Evolutionary conservation across 352 stramenopile genomes (phyloP).

Genomic region (Globisporangium mamillatum): DNA sequence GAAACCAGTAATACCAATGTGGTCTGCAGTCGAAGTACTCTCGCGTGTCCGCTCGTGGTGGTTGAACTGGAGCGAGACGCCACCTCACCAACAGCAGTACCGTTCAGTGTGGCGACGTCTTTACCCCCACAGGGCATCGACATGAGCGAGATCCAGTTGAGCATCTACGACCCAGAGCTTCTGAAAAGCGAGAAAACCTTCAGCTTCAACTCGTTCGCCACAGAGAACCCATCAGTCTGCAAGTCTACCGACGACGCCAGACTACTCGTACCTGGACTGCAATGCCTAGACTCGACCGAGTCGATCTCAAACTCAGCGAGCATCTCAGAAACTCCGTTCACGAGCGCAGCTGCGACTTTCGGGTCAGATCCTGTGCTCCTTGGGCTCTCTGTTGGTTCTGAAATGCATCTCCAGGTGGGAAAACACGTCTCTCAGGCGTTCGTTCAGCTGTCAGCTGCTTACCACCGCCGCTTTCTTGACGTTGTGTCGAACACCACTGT

Average conservation of each 20-base stretch:
- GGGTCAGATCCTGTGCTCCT: neutral
- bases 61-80: neutral
- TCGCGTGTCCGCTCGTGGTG: slow-evolving; percentile 1
- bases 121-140: neutral
- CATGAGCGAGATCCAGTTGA: neutral
- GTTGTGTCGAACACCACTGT: neutral
- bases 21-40: neutral
- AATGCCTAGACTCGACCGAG: neutral
- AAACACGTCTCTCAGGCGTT: slow-evolving; percentile 1
- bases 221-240: neutral
- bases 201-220: slow-evolving; percentile 2
- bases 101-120: neutral
- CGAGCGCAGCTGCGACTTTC: neutral
- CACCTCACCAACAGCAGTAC: neutral
- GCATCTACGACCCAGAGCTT: neutral
- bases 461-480: slow-evolving; percentile 6
- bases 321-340: neutral
- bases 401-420: neutral
- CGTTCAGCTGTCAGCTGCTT: neutral
- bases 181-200: neutral
- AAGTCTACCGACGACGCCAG: neutral
- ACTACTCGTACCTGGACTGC: neutral
- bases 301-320: neutral
- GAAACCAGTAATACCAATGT: neutral
- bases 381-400: neutral